Conservation (phyloP, 148 eudicot species). For the Cornus kousa region DNA sequence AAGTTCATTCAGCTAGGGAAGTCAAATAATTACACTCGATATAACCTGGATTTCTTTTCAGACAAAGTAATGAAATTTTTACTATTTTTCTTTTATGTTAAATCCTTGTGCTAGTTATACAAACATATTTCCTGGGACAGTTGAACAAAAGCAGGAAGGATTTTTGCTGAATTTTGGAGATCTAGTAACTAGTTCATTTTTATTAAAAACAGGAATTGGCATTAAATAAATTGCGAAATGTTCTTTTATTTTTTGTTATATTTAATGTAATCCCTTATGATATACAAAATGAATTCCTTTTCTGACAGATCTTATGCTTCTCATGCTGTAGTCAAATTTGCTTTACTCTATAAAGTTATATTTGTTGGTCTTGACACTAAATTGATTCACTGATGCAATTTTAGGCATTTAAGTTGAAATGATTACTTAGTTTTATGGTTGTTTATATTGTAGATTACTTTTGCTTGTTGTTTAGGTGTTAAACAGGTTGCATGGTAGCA, state of each 20-base stretch:
- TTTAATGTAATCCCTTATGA: not conserved
- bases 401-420: no score
- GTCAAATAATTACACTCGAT: slow-evolving; percentile 23
- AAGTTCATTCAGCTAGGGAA: slow-evolving; percentile 35
- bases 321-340: not conserved
- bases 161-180: not conserved
- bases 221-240: not conserved
- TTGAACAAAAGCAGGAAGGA: not conserved
- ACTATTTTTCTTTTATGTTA: not conserved
- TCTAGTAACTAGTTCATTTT: not conserved
- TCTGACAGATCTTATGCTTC: not conserved
- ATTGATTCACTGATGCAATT: no score
- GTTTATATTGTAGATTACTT: no score
- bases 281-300: no score
- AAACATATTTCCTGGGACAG: no score
- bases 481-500: not conserved
- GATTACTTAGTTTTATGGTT: no score
- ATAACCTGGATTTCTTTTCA: slow-evolving; percentile 29
- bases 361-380: not conserved
- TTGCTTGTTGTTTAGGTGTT: not conserved
- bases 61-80: slow-evolving; percentile 1
- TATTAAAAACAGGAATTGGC: not conserved
- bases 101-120: not conserved
- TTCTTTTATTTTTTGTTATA: not conserved
- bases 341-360: not conserved